These are phyloP conservation scores for Diplodia corticola DNA, from an alignment of 2,329 filamentous ascomycete genomes.

Conservation along the genomic window DNA sequence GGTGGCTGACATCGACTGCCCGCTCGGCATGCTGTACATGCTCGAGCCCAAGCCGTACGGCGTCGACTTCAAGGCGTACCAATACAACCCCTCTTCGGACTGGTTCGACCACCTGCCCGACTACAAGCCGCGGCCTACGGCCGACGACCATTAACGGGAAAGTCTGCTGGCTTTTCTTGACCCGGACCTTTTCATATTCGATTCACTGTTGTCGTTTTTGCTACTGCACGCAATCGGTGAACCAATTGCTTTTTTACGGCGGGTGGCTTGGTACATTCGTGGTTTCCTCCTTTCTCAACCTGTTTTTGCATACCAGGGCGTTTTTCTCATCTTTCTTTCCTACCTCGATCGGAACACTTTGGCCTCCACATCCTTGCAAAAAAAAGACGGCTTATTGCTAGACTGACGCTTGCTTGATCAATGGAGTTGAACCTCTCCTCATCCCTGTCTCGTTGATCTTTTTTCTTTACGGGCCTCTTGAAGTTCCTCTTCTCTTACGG, in stretches of 20 bases:
- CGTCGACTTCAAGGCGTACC: constrained; percentile 94
- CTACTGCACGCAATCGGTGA: constrained; percentile 2
- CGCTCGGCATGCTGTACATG: constrained; percentile 88
- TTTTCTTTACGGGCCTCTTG: not conserved
- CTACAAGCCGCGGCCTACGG: constrained; percentile 62
- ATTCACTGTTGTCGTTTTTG: constrained; percentile 16
- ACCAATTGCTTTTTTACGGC: not conserved
- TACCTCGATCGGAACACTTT: not conserved
- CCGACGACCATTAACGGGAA: not conserved
- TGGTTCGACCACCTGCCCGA: constrained; percentile 86
- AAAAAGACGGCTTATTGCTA: not conserved
- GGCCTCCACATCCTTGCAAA: not conserved
- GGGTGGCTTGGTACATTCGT: not conserved
- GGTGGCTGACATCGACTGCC: constrained; percentile 92
- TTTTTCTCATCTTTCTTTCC: not conserved
- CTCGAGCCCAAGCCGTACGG: constrained; percentile 98
- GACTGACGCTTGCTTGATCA: not conserved
- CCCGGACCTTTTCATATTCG: not conserved
- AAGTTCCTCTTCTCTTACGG: not conserved
- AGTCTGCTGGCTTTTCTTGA: not conserved
- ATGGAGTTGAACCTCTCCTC: not conserved
- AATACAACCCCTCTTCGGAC: constrained; percentile 74
- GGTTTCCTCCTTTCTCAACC: not conserved
- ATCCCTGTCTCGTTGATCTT: not conserved
- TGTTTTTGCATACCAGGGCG: constrained; percentile 1